Percentiles rank a stretch among this genome's conserved stretches.
phyloP scores from a whole-genome alignment of 1,284 basidiomycete species.

The Irpex sp. region DNA sequence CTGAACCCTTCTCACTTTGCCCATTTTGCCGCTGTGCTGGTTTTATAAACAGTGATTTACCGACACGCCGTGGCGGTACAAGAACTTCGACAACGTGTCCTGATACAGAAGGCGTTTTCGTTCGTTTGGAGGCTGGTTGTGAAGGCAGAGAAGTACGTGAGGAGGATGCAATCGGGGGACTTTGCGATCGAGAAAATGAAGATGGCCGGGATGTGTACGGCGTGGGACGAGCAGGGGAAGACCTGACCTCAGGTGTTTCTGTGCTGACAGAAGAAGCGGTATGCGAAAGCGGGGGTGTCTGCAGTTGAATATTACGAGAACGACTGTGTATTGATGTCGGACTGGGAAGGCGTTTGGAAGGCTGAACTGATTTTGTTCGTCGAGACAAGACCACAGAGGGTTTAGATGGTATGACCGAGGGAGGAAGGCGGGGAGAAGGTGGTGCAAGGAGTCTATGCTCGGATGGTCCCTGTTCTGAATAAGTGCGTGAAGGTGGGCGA shows the following conservation, averaged over 20 bases:
- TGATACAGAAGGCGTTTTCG: neutral
- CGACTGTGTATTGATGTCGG: neutral
- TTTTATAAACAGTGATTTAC: neutral
- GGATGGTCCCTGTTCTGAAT: constrained; percentile 12
- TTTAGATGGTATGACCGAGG: no score
- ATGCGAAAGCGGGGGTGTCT: neutral
- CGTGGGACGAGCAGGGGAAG: neutral
- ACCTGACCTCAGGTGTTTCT: neutral
- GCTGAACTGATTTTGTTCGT: no score
- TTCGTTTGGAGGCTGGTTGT: neutral
- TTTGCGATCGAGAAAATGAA: neutral
- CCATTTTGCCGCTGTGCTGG: neutral
- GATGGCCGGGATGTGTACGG: neutral
- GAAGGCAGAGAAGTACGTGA: neutral
- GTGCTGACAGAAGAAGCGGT: neutral
- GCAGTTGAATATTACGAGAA: neutral
- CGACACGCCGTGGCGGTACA: neutral
- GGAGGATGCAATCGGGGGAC: neutral
- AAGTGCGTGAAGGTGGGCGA: constrained; percentile 8
- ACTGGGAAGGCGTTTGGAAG: no score
- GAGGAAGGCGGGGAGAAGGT: no score
- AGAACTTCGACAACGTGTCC: neutral
- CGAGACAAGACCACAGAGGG: no score
- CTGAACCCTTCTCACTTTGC: neutral
- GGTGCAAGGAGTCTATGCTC: no score